phyloP scores from a whole-genome alignment of 2,329 filamentous ascomycete genomes.

The Penicillium sp. region DNA sequence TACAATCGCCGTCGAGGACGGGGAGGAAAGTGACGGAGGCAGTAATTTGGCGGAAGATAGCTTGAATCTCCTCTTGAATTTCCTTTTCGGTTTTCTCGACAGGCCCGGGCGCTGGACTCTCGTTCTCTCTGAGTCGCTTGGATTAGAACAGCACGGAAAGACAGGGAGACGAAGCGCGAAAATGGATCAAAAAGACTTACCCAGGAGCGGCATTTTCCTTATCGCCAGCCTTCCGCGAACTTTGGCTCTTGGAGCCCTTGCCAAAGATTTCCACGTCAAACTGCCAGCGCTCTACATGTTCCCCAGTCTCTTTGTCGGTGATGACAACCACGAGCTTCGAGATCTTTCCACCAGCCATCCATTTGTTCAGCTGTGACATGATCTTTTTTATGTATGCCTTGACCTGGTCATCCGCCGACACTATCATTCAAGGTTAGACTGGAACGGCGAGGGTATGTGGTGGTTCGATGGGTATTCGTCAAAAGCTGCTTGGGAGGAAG shows the following conservation, averaged over 20 bases:
- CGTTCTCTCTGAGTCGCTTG: conserved; percentile 32
- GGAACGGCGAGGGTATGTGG: neutral
- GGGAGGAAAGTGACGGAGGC: conserved; percentile 96
- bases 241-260: conserved; percentile 54
- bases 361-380: conserved; percentile 95
- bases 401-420: conserved; percentile 95
- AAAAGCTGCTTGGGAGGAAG: neutral
- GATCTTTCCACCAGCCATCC: conserved; percentile 97
- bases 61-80: conserved; percentile 94
- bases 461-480: neutral
- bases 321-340: conserved; percentile 96
- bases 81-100: conserved; percentile 85
- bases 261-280: conserved; percentile 78
- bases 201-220: conserved; percentile 70
- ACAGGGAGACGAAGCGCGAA: neutral
- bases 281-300: conserved; percentile 96
- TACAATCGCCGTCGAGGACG: conserved; percentile 91
- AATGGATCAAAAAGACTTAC: conserved; percentile 44
- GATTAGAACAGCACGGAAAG: neutral
- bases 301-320: conserved; percentile 94
- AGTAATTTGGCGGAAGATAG: conserved; percentile 96
- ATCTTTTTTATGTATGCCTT: conserved; percentile 99
- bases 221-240: conserved; percentile 57
- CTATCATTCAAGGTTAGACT: conserved; percentile 47
- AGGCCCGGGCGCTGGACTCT: conserved; percentile 35